Evolutionary conservation across 768 basidiomycete species (phyloP), one percentile per base, ranked within the genome.

Genomic region (Boletus rufocinnamomeus): DNA sequence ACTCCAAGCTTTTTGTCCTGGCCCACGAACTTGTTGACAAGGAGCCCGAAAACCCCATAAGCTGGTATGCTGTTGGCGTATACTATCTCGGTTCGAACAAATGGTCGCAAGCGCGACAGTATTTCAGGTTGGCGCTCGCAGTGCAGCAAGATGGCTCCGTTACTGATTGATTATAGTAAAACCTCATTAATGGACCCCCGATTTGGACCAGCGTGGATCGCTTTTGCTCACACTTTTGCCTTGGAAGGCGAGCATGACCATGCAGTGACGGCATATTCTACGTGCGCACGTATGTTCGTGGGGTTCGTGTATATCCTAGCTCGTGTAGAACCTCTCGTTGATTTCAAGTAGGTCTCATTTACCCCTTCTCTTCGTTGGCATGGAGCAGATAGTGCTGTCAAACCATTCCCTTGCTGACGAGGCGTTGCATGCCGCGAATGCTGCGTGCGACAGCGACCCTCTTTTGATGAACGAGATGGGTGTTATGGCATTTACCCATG

Each of bases 221-320:
- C 95, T 3, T 99, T 98, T 70, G 97, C 91, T 11, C 97, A 99
- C 73, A 95, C 95, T 0, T 99, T 97, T 76, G 93, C 96, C 2
- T 79, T 92, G 63, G 97, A 99, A 72, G 95, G 95, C 17, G 97
- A 99, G 72, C 97, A 98, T 76, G 96, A 98, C 65, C 95, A 98
- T 67, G 96, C 97, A 3, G 93, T 98, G 46, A 98, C 94, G 0
- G 96, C 97, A 2, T 99, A 99, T 73, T 98, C 96, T 25, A 98
- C 97, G 0, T 95, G 93, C 57, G 92, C 94, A 6, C 80, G 96
- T 37, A 88, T 98, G 80, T 98, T 98, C 70, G 91, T 89, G 58
- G 97, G 96, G 92, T 95, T 69, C 52, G 82, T 65, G 13, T 45
- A n/a, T 40, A 41, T 51, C n/a, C 34, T 44, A 28, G 19, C 19